Conservation (phyloP, 176 grass and related monocot genomes). For the Areca catechu region DNA sequence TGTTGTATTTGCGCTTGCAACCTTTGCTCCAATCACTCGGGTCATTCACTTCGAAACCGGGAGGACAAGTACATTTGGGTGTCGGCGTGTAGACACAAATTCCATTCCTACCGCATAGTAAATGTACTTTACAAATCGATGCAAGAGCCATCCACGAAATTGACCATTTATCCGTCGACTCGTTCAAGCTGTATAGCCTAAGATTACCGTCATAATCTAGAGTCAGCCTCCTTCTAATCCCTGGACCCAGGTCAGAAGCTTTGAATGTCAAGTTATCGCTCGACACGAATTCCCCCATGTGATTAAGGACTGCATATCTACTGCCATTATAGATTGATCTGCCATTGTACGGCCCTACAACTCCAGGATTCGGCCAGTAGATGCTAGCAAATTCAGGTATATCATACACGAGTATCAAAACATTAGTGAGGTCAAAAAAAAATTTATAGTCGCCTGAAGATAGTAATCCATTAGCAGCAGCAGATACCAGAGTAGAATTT, state of each 20-base stretch:
- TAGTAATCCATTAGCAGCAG: too few species aligned
- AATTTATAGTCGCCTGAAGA: too few species aligned
- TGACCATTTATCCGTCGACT: constrained; percentile 12
- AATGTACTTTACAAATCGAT: constrained; percentile 29
- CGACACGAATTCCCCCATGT: too few species aligned
- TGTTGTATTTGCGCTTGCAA: constrained; percentile 31
- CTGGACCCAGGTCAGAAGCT: background rate
- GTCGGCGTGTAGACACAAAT: constrained; percentile 30
- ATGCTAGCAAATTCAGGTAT: too few species aligned
- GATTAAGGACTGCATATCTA: too few species aligned
- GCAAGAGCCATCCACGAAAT: constrained; percentile 42
- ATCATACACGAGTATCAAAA: too few species aligned
- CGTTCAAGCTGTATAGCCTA: constrained; percentile 32
- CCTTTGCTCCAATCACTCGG: constrained; percentile 37
- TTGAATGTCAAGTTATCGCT: too few species aligned
- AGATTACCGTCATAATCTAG: constrained; percentile 26
- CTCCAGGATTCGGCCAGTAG: too few species aligned
- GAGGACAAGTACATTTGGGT: constrained; percentile 31
- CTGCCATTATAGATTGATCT: too few species aligned
- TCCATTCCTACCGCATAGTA: constrained; percentile 41
- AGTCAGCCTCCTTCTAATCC: constrained; percentile 13
- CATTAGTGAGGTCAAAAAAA: too few species aligned
- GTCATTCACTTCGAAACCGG: constrained; percentile 41
- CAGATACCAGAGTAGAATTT: too few species aligned
- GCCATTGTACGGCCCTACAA: too few species aligned